phyloP scores from a whole-genome alignment of 2,329 filamentous ascomycete genomes.

The Rasamsonia emersonii region DNA sequence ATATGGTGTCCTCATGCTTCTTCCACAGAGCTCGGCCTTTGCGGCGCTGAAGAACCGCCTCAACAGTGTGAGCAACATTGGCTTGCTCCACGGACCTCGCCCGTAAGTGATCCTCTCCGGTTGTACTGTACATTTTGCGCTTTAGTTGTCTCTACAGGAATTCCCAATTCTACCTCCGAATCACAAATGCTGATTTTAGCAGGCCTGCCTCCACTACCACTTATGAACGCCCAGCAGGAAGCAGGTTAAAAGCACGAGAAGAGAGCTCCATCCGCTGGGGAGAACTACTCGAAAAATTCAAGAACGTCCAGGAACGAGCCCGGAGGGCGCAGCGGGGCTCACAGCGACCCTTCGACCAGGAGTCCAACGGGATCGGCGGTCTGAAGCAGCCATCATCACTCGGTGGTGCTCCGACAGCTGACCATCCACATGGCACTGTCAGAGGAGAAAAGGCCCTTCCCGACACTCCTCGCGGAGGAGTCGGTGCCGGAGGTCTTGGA shows the following conservation, averaged over 20 bases:
- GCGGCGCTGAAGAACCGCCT: conserved; percentile 92
- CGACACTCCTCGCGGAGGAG: conserved; percentile 22
- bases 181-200: conserved; percentile 3
- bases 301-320: conserved; percentile 77
- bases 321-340: conserved; percentile 57
- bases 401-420: conserved; percentile 23
- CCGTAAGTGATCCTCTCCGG: too few relatives aligned
- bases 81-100: conserved; percentile 77
- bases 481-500: conserved; percentile 13
- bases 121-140: too few relatives aligned
- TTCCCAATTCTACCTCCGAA: too few relatives aligned
- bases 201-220: conserved; percentile 28
- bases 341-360: conserved; percentile 39
- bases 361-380: conserved; percentile 41
- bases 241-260: conserved; percentile 70
- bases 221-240: conserved; percentile 58
- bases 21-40: conserved; percentile 97
- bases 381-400: conserved; percentile 26
- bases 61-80: conserved; percentile 95
- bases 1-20: conserved; percentile 91
- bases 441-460: conserved; percentile 26
- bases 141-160: too few relatives aligned
- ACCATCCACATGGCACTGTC: conserved; percentile 11
- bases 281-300: conserved; percentile 91
- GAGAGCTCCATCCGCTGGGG: conserved; percentile 83